phyloP scores from a whole-genome alignment of 352 stramenopile species.

The Chloridella minuta region DNA sequence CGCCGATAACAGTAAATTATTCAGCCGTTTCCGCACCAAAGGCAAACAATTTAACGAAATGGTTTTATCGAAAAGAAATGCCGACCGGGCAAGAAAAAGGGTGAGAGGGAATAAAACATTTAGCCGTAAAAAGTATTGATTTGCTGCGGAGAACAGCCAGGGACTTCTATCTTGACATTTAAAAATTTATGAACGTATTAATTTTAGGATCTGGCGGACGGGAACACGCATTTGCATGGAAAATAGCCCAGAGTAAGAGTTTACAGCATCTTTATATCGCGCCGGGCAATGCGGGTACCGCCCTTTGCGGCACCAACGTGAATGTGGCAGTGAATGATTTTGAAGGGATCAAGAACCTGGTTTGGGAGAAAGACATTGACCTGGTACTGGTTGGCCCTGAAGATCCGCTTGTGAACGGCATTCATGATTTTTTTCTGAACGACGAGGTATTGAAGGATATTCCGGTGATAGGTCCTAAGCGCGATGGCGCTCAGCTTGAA shows the following conservation, averaged over 20 bases:
- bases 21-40: background rate
- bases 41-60: background rate
- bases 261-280: conserved; percentile 34
- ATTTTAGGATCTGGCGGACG: conserved; percentile 56
- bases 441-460: conserved; percentile 28
- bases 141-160: too few species aligned
- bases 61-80: background rate
- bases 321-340: conserved; percentile 19
- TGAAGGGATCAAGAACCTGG: conserved; percentile 29
- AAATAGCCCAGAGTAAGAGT: conserved; percentile 33
- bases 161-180: too few species aligned
- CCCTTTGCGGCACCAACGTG: background rate
- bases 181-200: conserved; percentile 28
- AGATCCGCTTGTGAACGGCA: conserved; percentile 61
- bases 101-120: background rate
- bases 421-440: conserved; percentile 11
- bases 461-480: conserved; percentile 71
- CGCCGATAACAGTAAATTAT: background rate
- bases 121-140: too few species aligned
- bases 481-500: conserved; percentile 67
- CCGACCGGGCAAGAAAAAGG: background rate
- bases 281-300: conserved; percentile 48
- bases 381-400: conserved; percentile 91
- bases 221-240: conserved; percentile 68
- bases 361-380: conserved; percentile 33